phyloP scores from a whole-genome alignment of 164 flowering plant species.

The Buxus sempervirens region DNA sequence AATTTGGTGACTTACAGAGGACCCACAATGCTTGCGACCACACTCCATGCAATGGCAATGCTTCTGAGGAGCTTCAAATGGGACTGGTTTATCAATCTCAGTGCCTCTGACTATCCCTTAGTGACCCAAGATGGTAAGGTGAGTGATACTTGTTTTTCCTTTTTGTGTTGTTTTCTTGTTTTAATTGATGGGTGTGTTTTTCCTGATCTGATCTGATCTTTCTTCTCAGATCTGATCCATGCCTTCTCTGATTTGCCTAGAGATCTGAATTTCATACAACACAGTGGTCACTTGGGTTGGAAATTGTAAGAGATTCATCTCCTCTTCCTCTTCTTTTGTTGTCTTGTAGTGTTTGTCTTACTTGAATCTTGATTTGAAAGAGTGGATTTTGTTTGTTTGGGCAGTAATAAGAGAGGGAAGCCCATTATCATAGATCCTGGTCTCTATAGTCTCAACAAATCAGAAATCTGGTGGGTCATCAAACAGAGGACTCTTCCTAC shows the following conservation, averaged over 20 bases:
- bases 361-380: too few relatives aligned
- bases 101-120: conserved; percentile 92
- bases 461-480: conserved; percentile 83
- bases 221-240: conserved; percentile 69
- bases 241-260: conserved; percentile 77
- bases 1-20: conserved; percentile 93
- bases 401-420: conserved; percentile 88
- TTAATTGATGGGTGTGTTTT: not conserved
- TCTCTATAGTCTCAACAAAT: conserved; percentile 68
- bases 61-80: conserved; percentile 64
- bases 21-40: conserved; percentile 86
- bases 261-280: conserved; percentile 84
- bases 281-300: conserved; percentile 81
- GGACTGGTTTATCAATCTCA: conserved; percentile 99
- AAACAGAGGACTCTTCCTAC: conserved; percentile 79
- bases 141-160: conserved; percentile 33
- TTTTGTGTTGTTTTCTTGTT: not conserved
- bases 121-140: conserved; percentile 98
- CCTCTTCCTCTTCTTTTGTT: not conserved
- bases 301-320: conserved; percentile 74
- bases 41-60: conserved; percentile 79
- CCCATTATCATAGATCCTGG: conserved; percentile 91
- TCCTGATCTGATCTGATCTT: conserved; percentile 5
- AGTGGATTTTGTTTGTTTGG: too few relatives aligned
- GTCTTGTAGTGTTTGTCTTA: too few relatives aligned